A percentile compares a stretch with the other conserved stretches of the same genome.
phyloP scores from a whole-genome alignment of 2,329 filamentous ascomycete genomes.

The Ascochyta fabae region DNA sequence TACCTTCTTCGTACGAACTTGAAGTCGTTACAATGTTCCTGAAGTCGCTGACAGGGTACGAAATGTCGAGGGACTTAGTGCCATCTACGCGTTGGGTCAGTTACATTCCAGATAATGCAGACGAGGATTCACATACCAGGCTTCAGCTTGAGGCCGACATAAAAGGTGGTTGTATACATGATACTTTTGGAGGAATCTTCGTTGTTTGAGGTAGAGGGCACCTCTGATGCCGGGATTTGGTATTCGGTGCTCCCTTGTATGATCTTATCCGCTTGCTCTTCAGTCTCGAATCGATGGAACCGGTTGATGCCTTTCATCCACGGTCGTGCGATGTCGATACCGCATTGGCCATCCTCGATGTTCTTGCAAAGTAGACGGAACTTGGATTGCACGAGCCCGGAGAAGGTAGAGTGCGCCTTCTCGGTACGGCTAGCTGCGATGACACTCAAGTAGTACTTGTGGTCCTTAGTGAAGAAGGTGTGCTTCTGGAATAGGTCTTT shows the following conservation, averaged over 20 bases:
- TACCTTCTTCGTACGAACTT: conserved; percentile 75
- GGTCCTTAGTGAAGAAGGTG: conserved; percentile 89
- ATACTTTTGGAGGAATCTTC: conserved; percentile 53
- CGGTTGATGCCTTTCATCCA: conserved; percentile 94
- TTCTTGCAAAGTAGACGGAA: conserved; percentile 83
- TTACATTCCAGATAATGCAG: neutral
- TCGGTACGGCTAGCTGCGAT: conserved; percentile 82
- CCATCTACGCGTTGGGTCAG: conserved; percentile 52
- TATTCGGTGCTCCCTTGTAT: conserved; percentile 67
- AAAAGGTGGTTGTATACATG: conserved; percentile 90
- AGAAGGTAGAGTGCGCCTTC: conserved; percentile 86
- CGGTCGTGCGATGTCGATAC: conserved; percentile 81
- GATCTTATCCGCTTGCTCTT: conserved; percentile 67
- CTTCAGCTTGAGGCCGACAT: conserved; percentile 84
- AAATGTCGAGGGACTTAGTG: conserved; percentile 75
- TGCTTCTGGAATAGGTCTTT: conserved; percentile 88
- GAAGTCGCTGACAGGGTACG: conserved; percentile 84
- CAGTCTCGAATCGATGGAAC: conserved; percentile 70
- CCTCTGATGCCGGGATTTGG: conserved; percentile 60
- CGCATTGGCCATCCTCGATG: conserved; percentile 77
- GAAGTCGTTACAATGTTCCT: conserved; percentile 80
- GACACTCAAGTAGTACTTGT: conserved; percentile 95
- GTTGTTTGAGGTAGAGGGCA: conserved; percentile 50
- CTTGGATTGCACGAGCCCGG: conserved; percentile 92
- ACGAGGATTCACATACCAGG: conserved; percentile 64